Evolutionary conservation across 495 filamentous ascomycete genomes (phyloP), one percentile per base, ranked within the genome.

Genomic region (Lasiosphaeria ovina): DNA sequence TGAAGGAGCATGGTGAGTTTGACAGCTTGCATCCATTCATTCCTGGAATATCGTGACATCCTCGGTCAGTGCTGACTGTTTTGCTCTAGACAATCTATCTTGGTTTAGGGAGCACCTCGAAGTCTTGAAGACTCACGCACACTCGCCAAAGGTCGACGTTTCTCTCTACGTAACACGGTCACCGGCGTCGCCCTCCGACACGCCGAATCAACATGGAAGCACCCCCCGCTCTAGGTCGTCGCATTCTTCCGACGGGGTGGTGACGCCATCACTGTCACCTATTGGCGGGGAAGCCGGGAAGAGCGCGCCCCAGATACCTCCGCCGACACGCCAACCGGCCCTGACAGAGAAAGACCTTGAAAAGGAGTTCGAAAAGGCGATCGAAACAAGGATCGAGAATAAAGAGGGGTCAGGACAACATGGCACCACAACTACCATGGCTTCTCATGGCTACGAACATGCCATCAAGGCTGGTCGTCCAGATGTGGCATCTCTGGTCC

Each of bases 61-160:
- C 42, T 47, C 54, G 12, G 8, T 31, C 42, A 47, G 51, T 44
- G 31, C 42, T 58, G 12, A 35, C 60, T 50, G 2, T 35, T 12
- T 4, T 5, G 10, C 14, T 11, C 10, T 35, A 68, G 69, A 69
- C 53, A 57, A 77, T 52, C 70, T 83, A 52, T 70, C 73, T 10
- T 84, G 81, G 81, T 83, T 83, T 65, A 71, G 76, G 34, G 72
- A 77, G 17, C 78, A 84, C 47, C 73, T 83, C 16, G 66, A 76
- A 3, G 67, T 73, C 42, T 69, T 83, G 4, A 65, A 69, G 35
- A 71, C 64, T 1, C 74, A 78, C 59, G 61, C 69, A 14, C 72
- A 79, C 54, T 75, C 79, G 0, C 73, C 76, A 0, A 73, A 77
- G 16, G 72, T 83, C 34, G 72, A 75, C 12, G 62, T 83, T 10